A percentile compares a stretch with the other conserved stretches of the same genome.
Evolutionary conservation across 176 grass and related monocot species (phyloP).

Genomic region (Musa itinerans): DNA sequence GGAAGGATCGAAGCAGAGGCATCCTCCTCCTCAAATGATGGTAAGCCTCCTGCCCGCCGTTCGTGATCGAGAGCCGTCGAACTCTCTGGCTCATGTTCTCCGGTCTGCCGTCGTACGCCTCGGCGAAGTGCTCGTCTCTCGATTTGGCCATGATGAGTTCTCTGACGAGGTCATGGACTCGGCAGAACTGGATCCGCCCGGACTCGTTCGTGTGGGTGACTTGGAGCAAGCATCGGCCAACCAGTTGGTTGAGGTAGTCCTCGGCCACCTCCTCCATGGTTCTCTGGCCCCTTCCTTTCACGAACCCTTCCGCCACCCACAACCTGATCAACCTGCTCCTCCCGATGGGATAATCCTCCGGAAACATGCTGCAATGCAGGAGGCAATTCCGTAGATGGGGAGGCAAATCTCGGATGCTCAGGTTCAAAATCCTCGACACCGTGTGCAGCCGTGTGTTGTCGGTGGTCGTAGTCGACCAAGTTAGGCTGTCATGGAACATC

Average conservation of each 20-base stretch:
- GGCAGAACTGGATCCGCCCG: constrained; percentile 22
- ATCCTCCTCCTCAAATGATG: background rate
- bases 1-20: constrained; percentile 1
- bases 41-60: background rate
- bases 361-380: constrained; percentile 45
- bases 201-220: constrained; percentile 26
- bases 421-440: constrained; percentile 37
- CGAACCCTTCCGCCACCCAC: constrained; percentile 55
- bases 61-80: constrained; percentile 24
- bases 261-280: constrained; percentile 49
- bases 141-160: constrained; percentile 30
- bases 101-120: constrained; percentile 1
- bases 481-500: constrained; percentile 36
- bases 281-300: constrained; percentile 1
- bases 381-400: constrained; percentile 39
- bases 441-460: constrained; percentile 17
- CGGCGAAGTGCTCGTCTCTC: constrained; percentile 28
- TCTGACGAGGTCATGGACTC: constrained; percentile 40
- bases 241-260: constrained; percentile 34
- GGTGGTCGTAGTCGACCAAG: constrained; percentile 28
- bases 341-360: constrained; percentile 28
- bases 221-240: constrained; percentile 35
- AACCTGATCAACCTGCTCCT: constrained; percentile 40
- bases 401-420: constrained; percentile 37
- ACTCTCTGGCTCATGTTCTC: background rate